Evolutionary conservation across 2,329 filamentous ascomycete genomes (phyloP).

Genomic region (Aspergillus sp.): DNA sequence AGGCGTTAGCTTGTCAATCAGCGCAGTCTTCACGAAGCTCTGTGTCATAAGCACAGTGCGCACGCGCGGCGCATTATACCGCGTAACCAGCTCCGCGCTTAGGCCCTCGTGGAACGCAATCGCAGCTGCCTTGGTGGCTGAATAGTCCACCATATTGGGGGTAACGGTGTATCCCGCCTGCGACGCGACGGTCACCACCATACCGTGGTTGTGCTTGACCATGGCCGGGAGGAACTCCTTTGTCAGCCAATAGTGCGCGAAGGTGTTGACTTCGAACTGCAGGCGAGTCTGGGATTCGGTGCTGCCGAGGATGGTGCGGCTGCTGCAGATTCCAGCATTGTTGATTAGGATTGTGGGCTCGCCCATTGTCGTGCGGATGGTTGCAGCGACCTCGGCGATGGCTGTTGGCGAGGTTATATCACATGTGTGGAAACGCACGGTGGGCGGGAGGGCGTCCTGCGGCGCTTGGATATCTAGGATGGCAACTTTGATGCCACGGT

Average conservation of each 20-base stretch:
- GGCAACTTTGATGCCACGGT: constrained; percentile 65
- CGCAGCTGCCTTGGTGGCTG: constrained; percentile 64
- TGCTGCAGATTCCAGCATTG: constrained; percentile 44
- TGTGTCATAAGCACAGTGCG: constrained; percentile 65
- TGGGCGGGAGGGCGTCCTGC: constrained; percentile 31
- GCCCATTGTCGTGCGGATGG: constrained; percentile 59
- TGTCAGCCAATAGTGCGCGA: constrained; percentile 66
- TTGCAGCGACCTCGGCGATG: constrained; percentile 53
- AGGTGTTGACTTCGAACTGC: constrained; percentile 70
- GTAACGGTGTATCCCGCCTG: constrained; percentile 61
- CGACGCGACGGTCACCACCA: constrained; percentile 69
- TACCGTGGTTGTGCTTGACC: constrained; percentile 65
- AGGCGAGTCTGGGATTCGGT: constrained; percentile 59
- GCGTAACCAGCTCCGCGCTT: constrained; percentile 56
- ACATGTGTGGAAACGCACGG: constrained; percentile 68
- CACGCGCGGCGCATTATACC: constrained; percentile 63
- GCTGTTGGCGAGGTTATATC: constrained; percentile 63
- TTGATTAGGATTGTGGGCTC: constrained; percentile 63
- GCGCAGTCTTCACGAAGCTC: constrained; percentile 61
- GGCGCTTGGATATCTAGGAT: constrained; percentile 59
- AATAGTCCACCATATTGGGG: constrained; percentile 68
- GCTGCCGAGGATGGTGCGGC: constrained; percentile 60
- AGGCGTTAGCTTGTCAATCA: constrained; percentile 59
- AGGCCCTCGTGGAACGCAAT: constrained; percentile 68
- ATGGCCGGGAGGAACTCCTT: constrained; percentile 69